Evolutionary conservation across 164 flowering plant genomes (phyloP).

Genomic region (Dillenia suffruticosa): DNA sequence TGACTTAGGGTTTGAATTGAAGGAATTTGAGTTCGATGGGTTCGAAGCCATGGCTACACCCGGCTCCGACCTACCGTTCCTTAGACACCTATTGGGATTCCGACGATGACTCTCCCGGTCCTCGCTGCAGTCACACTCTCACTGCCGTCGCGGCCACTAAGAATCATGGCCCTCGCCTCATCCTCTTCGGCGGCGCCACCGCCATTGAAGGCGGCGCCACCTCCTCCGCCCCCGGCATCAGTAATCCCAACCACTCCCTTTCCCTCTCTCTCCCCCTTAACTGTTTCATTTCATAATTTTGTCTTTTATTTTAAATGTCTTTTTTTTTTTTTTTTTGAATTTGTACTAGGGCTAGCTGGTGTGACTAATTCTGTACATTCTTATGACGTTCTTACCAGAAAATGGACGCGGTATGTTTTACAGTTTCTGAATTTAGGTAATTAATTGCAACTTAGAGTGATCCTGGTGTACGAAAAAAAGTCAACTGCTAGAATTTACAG

Average conservation of each 20-base stretch:
- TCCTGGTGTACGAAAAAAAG: too few relatives aligned
- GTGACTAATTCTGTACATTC: slow-evolving; percentile 92
- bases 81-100: slow-evolving; percentile 76
- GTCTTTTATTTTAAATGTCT: not conserved
- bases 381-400: slow-evolving; percentile 78
- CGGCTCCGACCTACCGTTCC: slow-evolving; percentile 77
- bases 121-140: slow-evolving; percentile 84
- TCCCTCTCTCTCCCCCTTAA: not conserved
- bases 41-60: slow-evolving; percentile 75
- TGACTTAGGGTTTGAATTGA: too few relatives aligned
- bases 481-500: too few relatives aligned
- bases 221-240: slow-evolving; percentile 71
- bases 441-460: not conserved
- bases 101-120: slow-evolving; percentile 96
- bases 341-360: slow-evolving; percentile 73
- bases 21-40: slow-evolving; percentile 8
- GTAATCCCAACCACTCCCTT: slow-evolving; percentile 22
- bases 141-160: slow-evolving; percentile 91
- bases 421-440: slow-evolving; percentile 6
- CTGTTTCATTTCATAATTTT: not conserved
- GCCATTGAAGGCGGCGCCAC: slow-evolving; percentile 86
- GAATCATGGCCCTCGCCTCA: slow-evolving; percentile 81
- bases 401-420: slow-evolving; percentile 71
- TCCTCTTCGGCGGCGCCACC: slow-evolving; percentile 96
- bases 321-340: slow-evolving; percentile 5